Evolutionary conservation across 208 protist species (phyloP), one percentile per base, ranked within the genome.

Genomic region (Wallacemonas sp.): DNA sequence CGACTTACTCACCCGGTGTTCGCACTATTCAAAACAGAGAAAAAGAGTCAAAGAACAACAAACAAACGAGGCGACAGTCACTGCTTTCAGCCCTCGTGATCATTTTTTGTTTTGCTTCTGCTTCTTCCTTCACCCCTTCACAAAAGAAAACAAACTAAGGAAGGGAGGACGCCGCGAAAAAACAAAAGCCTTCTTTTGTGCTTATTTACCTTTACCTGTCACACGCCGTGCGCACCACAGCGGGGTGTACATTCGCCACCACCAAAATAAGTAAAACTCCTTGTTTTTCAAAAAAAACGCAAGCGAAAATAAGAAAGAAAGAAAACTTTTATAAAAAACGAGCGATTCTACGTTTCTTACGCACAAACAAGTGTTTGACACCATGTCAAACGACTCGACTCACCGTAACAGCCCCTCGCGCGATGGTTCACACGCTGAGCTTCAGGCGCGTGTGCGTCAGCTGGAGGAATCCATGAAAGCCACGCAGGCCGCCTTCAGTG

Each of bases 161-260:
- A n/a, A n/a, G n/a, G n/a, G n/a, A n/a, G n/a, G n/a, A n/a, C n/a
- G n/a, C n/a, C n/a, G n/a, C n/a, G n/a, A n/a, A n/a, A n/a, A n/a
- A n/a, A n/a, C 19, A 24, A 48, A 9, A 48, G 5, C 42, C 4
- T 48, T 48, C 5, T 24, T 48, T 57, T 44, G 30, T n/a, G 17
- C 17, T 44, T 60, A 12, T 69, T 42, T 69, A 12, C 58, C 58
- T 22, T 64, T 73, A 27, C n/a, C n/a, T n/a, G n/a, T n/a, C n/a
- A n/a, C n/a, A n/a, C n/a, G n/a, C n/a, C n/a, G n/a, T n/a, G n/a
- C n/a, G n/a, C n/a, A n/a, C n/a, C n/a, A n/a, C n/a, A n/a, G n/a
- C n/a, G n/a, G n/a, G n/a, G n/a, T n/a, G n/a, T n/a, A n/a, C n/a
- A n/a, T n/a, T 8, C 9, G 17, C 12, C 37, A 42, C 13, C 37